Conservation (phyloP, 2,329 filamentous ascomycete species). For the Colletotrichum destructivum region DNA sequence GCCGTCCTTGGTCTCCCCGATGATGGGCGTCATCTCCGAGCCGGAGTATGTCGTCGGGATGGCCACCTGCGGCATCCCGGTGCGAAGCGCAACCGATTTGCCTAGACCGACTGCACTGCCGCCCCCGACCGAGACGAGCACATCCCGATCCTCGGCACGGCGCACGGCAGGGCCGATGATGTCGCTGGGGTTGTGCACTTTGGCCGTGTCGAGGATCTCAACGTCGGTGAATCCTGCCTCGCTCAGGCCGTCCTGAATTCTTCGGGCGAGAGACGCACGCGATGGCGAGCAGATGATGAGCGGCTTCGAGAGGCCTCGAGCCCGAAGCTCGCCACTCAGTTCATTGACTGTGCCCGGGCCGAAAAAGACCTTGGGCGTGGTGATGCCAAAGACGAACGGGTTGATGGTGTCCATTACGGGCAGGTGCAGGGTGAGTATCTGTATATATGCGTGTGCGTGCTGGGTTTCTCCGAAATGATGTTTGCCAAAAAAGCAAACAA, state of each 20-base stretch:
- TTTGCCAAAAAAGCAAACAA: neutral
- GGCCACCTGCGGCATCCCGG: conserved; percentile 70
- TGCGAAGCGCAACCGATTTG: conserved; percentile 67
- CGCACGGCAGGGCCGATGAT: conserved; percentile 49
- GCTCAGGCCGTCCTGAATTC: conserved; percentile 49
- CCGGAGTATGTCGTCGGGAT: conserved; percentile 73
- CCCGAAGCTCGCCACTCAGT: conserved; percentile 53
- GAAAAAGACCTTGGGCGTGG: conserved; percentile 53
- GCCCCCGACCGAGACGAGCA: conserved; percentile 73
- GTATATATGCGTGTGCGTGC: no score
- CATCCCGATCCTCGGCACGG: conserved; percentile 61
- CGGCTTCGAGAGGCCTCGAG: conserved; percentile 51
- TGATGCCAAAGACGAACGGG: conserved; percentile 31
- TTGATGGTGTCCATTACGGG: conserved; percentile 24
- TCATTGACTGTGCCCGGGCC: conserved; percentile 52
- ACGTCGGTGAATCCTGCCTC: conserved; percentile 49
- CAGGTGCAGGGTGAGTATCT: no score
- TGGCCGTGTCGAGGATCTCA: conserved; percentile 53
- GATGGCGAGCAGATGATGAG: conserved; percentile 58
- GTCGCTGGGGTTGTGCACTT: conserved; percentile 48
- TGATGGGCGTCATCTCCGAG: conserved; percentile 71
- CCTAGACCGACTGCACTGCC: conserved; percentile 74
- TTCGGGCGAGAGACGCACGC: conserved; percentile 52
- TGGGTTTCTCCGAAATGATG: neutral
- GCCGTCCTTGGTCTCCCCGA: conserved; percentile 41